Percentiles rank a stretch among this genome's conserved stretches.
Evolutionary conservation across 2,329 filamentous ascomycete species (phyloP).

Genomic region (Penicillium sp.): DNA sequence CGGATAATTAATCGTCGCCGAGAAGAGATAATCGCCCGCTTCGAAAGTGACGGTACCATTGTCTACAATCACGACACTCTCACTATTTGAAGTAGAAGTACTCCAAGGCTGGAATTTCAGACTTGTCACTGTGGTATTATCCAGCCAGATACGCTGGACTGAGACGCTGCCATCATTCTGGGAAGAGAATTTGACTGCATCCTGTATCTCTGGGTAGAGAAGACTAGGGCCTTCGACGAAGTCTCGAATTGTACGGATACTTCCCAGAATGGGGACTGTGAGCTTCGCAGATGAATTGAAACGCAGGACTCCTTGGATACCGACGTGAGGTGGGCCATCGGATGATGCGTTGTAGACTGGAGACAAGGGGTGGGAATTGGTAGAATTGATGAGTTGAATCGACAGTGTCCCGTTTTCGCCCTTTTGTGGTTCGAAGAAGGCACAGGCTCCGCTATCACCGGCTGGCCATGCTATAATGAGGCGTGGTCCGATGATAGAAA

Average conservation of each 20-base stretch:
- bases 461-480: constrained; percentile 68
- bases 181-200: constrained; percentile 52
- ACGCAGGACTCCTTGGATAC: constrained; percentile 57
- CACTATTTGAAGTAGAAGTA: constrained; percentile 34
- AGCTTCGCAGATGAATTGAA: constrained; percentile 64
- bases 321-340: constrained; percentile 48
- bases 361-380: constrained; percentile 45
- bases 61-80: constrained; percentile 30
- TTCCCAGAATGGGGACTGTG: constrained; percentile 63
- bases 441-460: constrained; percentile 64
- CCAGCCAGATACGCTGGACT: constrained; percentile 63
- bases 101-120: constrained; percentile 52
- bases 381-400: constrained; percentile 58
- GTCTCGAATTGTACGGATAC: constrained; percentile 66
- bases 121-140: constrained; percentile 62
- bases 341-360: constrained; percentile 47
- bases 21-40: constrained; percentile 61
- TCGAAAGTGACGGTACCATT: constrained; percentile 54
- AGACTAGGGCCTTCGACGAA: constrained; percentile 63
- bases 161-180: constrained; percentile 52
- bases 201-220: constrained; percentile 59
- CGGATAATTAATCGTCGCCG: constrained; percentile 65
- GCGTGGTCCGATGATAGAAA: constrained; percentile 61
- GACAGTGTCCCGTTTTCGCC: constrained; percentile 59
- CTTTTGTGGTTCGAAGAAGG: constrained; percentile 61